phyloP scores from a whole-genome alignment of 2,329 filamentous ascomycete genomes.

The Arthrobotrys musiformis region DNA sequence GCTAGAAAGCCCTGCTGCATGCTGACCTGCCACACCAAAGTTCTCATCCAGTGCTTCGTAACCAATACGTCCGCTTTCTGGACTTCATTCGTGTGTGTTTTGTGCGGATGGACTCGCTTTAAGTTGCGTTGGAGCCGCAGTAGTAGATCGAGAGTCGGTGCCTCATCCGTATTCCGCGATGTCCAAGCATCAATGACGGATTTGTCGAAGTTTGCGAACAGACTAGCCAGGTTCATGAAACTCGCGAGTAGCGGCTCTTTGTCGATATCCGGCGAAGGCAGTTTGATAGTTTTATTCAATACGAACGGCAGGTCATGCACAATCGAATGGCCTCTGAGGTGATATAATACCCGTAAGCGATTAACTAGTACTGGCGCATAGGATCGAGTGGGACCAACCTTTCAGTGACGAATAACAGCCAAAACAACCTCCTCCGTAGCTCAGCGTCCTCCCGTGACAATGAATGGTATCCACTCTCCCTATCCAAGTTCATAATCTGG shows the following conservation, averaged over 20 bases:
- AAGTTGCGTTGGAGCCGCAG: slow-evolving; percentile 43
- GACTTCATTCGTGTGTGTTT: slow-evolving; percentile 47
- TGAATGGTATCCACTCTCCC: slow-evolving; percentile 30
- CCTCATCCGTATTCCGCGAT: slow-evolving; percentile 43
- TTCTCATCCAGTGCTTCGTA: slow-evolving; percentile 55
- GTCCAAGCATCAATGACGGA: slow-evolving; percentile 54
- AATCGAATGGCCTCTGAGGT: slow-evolving; percentile 52
- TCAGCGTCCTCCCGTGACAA: slow-evolving; percentile 43
- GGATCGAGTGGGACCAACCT: slow-evolving; percentile 4
- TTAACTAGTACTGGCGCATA: neutral
- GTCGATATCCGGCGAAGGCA: slow-evolving; percentile 43
- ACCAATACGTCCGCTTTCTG: slow-evolving; percentile 50
- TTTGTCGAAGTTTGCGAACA: slow-evolving; percentile 52
- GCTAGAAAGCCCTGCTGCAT: slow-evolving; percentile 51
- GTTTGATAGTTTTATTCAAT: slow-evolving; percentile 47
- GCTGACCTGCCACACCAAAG: slow-evolving; percentile 50
- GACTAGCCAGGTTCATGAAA: slow-evolving; percentile 51
- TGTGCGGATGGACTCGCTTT: slow-evolving; percentile 36
- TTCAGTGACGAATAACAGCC: slow-evolving; percentile 51
- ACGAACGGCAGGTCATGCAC: slow-evolving; percentile 52
- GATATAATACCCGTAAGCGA: neutral
- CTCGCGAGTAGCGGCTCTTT: slow-evolving; percentile 49
- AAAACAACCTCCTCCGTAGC: slow-evolving; percentile 45
- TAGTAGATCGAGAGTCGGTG: slow-evolving; percentile 33
- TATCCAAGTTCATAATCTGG: slow-evolving; percentile 48